Base-by-base conservation (phyloP, 805 yeast genomes). In the Martiniozyma abietophila region DNA sequence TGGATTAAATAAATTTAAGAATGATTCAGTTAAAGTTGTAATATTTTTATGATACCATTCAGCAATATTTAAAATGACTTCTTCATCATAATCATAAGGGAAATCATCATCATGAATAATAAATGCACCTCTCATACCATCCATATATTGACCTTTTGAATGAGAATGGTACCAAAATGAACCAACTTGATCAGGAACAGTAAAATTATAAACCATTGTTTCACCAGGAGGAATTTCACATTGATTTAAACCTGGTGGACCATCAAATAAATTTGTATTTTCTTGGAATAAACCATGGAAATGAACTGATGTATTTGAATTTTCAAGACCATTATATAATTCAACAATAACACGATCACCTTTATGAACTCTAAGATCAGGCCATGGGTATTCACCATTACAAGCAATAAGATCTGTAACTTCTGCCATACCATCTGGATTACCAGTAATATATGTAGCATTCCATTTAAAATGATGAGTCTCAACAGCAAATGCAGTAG, bases 81-180 rank as follows among this genome's bases (percentile, higher is more conserved):
- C 96, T 55, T 83, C 92, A 53, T 84, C 95, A 54, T 73, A 88
- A 14, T 77, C 74, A 49, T 71, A 74, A 37, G 68, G 69, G 20
- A 56, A 55, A n/a, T 58, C 56, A 16, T 41, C 40, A 27, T 70
- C 74, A 45, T 77, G 82, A 48, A 92, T 78, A 45, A 92, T 69
- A 44, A 89, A 71, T 15, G 73, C 63, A 50, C 80, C 92, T 62
- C 86, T 71, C 75, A 81, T 70, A 54, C 98, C 98, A 54, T 92
- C 97, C 58, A 92, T 88, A 50, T 86, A 86, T 60, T 88, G 94
- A 47, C 88, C 89, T 16, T 69, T 59, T 23, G 88, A 75, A 62
- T 92, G 98, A 20, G 97, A 84, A 60, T 92, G 98, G 67, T 89
- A 92, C 98, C 98, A 92, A 68, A 67, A 92, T 14, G 95, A 72